Conservation (phyloP, 352 stramenopile genomes). For the Phytophthora citrophthora region DNA sequence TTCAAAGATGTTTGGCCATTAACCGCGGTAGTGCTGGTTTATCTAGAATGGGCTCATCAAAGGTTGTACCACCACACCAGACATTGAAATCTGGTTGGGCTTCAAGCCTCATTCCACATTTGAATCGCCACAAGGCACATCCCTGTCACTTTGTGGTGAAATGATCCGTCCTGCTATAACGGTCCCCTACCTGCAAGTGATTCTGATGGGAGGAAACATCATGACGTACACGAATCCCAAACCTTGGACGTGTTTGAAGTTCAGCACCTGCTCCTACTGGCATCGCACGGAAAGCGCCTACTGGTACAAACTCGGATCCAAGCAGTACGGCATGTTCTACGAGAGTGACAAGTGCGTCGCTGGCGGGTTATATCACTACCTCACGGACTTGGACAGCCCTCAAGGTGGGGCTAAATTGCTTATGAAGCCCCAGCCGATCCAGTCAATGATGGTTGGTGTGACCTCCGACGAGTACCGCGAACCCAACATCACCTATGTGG, state of each 20-base stretch:
- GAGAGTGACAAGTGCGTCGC: slow-evolving; percentile 16
- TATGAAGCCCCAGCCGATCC: slow-evolving; percentile 4
- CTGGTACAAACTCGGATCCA: slow-evolving; percentile 9
- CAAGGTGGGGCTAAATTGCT: not conserved
- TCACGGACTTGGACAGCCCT: slow-evolving; percentile 3
- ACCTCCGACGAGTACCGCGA: not conserved
- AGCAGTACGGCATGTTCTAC: slow-evolving; percentile 12
- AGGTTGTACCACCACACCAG: not conserved
- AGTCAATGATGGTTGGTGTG: slow-evolving; percentile 15
- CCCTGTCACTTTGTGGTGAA: too few relatives aligned
- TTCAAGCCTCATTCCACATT: not conserved
- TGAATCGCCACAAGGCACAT: not conserved
- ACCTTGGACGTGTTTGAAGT: slow-evolving; percentile 12
- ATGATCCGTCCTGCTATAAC: not conserved
- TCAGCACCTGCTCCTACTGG: slow-evolving; percentile 18
- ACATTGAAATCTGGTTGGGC: not conserved
- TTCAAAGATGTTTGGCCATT: too few relatives aligned
- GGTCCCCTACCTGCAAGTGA: slow-evolving; percentile 6
- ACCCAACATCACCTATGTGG: slow-evolving; percentile 3
- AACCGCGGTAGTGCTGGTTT: not conserved
- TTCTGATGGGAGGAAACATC: not conserved
- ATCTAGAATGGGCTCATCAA: not conserved
- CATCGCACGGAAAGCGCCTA: not conserved
- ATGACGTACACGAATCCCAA: slow-evolving; percentile 10
- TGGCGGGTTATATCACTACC: slow-evolving; percentile 3